A percentile compares a stretch with the other conserved stretches of the same genome.
Conservation (phyloP, 1,139 yeast genomes). For the Blastobotrys ciferrii region DNA sequence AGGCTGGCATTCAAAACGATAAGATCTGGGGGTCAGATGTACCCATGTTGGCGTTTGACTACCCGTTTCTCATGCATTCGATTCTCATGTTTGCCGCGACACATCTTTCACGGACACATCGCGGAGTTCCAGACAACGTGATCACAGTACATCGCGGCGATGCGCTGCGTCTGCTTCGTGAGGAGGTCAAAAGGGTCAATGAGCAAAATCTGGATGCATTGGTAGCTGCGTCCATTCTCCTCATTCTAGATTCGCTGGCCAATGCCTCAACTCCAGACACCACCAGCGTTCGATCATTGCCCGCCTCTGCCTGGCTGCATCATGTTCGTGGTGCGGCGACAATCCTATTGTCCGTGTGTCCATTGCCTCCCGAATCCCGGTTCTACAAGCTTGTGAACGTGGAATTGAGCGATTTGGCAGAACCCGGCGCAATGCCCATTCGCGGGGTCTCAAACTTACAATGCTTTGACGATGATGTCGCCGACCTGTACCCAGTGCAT, state of each 20-base stretch:
- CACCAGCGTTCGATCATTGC: conserved; percentile 48
- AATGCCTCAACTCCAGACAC: conserved; percentile 73
- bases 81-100: conserved; percentile 89
- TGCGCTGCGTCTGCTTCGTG: conserved; percentile 74
- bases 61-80: conserved; percentile 90
- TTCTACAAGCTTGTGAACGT: conserved; percentile 44
- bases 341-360: conserved; percentile 91
- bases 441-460: conserved; percentile 51
- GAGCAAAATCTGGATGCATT: conserved; percentile 87
- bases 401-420: conserved; percentile 69
- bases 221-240: conserved; percentile 84
- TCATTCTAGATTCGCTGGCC: conserved; percentile 91
- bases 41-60: conserved; percentile 82
- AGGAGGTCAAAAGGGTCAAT: conserved; percentile 80
- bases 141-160: conserved; percentile 87
- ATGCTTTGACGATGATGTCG: conserved; percentile 83
- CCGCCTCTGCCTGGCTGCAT: conserved; percentile 95
- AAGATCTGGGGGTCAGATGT: conserved; percentile 86
- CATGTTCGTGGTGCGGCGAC: conserved; percentile 98
- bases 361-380: conserved; percentile 65
- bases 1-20: conserved; percentile 85
- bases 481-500: conserved; percentile 83
- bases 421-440: conserved; percentile 22
- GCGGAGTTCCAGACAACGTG: conserved; percentile 67
- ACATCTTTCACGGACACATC: conserved; percentile 63